These are phyloP conservation scores for Pugionium dolabratum DNA, from an alignment of 345 rosid species.

Conservation along the genomic window DNA sequence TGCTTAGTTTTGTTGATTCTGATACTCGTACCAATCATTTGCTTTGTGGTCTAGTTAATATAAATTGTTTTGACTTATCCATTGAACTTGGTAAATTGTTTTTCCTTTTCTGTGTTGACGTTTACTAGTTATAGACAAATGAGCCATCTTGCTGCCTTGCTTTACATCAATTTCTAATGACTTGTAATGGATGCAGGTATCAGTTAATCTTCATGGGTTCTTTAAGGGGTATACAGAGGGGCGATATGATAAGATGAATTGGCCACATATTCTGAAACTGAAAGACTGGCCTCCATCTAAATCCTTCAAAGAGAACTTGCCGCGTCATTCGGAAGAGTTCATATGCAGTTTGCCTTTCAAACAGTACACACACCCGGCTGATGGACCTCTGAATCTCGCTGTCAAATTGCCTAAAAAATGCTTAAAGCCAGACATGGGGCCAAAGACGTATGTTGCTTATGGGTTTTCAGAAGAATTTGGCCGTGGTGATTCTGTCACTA, in stretches of 20 bases:
- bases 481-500: constrained; percentile 88
- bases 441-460: constrained; percentile 79
- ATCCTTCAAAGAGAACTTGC: constrained; percentile 55
- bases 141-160: no score
- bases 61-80: background rate
- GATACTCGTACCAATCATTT: background rate
- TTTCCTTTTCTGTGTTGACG: background rate
- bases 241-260: constrained; percentile 33
- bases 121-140: background rate
- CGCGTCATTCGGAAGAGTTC: constrained; percentile 73
- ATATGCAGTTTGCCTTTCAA: constrained; percentile 64
- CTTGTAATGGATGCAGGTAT: constrained; percentile 47
- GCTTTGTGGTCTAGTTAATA: background rate
- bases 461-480: constrained; percentile 70
- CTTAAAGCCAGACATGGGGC: constrained; percentile 84
- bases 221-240: constrained; percentile 56
- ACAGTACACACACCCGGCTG: constrained; percentile 67
- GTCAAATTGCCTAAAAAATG: constrained; percentile 50
- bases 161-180: background rate
- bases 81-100: background rate
- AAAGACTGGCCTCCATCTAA: constrained; percentile 87
- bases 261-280: constrained; percentile 74
- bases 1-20: background rate
- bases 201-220: constrained; percentile 53
- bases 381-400: constrained; percentile 66